Percentiles rank a stretch among this genome's conserved stretches.
Conservation (phyloP, 176 grass and related monocot species). For the Puccinellia tenuiflora region DNA sequence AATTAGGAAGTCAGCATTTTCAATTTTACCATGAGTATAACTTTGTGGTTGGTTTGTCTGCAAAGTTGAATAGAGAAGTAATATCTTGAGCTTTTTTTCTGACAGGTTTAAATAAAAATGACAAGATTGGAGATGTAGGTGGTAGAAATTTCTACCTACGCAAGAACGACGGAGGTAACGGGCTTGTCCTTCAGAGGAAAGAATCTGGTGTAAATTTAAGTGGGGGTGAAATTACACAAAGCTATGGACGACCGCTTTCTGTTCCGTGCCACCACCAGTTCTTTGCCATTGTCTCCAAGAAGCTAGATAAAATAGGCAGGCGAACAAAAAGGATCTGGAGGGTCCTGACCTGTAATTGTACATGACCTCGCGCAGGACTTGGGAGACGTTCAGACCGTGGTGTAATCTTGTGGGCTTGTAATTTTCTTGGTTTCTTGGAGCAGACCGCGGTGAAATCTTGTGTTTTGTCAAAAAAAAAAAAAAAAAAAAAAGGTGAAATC, state of each 20-base stretch:
- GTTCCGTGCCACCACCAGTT: background rate
- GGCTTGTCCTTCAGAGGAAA: conserved; percentile 21
- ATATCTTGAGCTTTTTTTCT: background rate
- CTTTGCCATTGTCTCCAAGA: conserved; percentile 24
- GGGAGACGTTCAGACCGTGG: no score
- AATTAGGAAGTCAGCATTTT: background rate
- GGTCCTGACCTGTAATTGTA: conserved; percentile 32
- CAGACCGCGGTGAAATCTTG: no score
- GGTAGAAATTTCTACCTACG: conserved; percentile 80
- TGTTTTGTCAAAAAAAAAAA: no score
- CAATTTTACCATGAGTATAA: background rate
- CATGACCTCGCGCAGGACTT: no score
- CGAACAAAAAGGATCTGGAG: conserved; percentile 30
- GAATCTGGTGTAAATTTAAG: conserved; percentile 1
- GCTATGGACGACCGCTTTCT: background rate
- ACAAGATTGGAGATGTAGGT: conserved; percentile 76
- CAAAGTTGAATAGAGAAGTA: background rate
- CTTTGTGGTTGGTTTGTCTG: background rate
- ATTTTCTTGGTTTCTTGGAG: no score
- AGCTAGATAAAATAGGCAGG: conserved; percentile 33
- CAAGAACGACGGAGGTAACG: conserved; percentile 35
- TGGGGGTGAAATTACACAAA: background rate
- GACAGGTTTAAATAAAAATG: conserved; percentile 68
- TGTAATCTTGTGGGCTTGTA: no score
- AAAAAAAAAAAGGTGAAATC: no score